These are phyloP conservation scores for Geranomyces michiganensis DNA, from an alignment of 192 early-diverging fungal species.

Conservation along the genomic window DNA sequence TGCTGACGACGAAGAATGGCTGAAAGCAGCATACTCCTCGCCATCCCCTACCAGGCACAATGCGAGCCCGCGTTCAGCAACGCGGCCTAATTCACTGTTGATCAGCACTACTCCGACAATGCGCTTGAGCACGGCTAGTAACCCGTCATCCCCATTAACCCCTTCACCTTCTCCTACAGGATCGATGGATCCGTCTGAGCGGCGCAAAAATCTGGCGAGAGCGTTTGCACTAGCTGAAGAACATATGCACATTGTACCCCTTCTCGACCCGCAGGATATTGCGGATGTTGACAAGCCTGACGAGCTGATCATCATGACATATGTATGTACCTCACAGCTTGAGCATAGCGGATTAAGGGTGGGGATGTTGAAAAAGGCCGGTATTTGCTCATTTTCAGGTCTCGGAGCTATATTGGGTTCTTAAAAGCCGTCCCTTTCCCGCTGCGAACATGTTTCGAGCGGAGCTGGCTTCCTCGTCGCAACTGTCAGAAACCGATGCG, in stretches of 20 bases:
- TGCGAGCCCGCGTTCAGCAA: neutral
- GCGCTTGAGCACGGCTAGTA: neutral
- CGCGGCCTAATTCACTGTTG: neutral
- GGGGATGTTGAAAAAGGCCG: neutral
- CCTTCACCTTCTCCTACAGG: neutral
- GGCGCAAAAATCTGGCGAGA: constrained; percentile 24
- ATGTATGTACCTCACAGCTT: constrained; percentile 17
- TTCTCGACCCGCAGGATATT: constrained; percentile 37
- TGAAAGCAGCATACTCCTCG: neutral
- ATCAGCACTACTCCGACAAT: neutral
- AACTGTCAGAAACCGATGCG: neutral
- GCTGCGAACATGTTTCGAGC: constrained; percentile 8
- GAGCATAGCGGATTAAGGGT: neutral
- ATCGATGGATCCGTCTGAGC: constrained; percentile 24
- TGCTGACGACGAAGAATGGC: constrained; percentile 5
- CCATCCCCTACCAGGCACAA: neutral
- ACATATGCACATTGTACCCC: constrained; percentile 27
- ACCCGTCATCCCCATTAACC: neutral
- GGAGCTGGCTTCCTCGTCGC: neutral
- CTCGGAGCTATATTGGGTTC: constrained; percentile 31
- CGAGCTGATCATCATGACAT: constrained; percentile 41
- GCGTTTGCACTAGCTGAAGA: constrained; percentile 38
- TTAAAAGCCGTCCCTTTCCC: constrained; percentile 17
- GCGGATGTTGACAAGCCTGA: constrained; percentile 30
- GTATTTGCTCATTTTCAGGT: neutral